Evolutionary conservation across 768 basidiomycete genomes (phyloP).

Genomic region (Boletus reticulatus): DNA sequence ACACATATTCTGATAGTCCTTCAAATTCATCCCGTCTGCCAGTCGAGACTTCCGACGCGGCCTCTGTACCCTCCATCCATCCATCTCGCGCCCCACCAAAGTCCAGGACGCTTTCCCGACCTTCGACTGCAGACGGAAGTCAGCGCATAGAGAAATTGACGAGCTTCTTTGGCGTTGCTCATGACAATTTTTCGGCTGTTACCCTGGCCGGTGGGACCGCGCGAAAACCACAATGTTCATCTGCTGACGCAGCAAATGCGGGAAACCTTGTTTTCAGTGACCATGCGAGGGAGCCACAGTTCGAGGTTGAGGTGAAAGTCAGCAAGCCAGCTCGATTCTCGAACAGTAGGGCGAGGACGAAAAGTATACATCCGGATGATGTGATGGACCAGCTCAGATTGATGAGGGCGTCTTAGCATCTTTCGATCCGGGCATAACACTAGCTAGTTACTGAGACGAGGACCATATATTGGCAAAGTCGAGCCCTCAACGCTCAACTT

Average conservation of each 20-base stretch:
- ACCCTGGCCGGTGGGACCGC: not conserved
- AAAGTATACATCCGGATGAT: slow-evolving; percentile 40
- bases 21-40: not conserved
- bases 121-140: slow-evolving; percentile 2
- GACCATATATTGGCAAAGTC: too few relatives aligned
- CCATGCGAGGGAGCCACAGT: not conserved
- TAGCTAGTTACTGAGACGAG: too few relatives aligned
- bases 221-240: not conserved
- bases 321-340: slow-evolving; percentile 39
- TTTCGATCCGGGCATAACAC: too few relatives aligned
- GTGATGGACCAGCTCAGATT: slow-evolving; percentile 44
- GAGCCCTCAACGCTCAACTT: too few relatives aligned
- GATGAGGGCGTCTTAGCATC: slow-evolving; percentile 32
- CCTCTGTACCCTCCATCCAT: not conserved
- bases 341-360: slow-evolving; percentile 31
- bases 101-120: not conserved
- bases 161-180: slow-evolving; percentile 14
- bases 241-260: not conserved
- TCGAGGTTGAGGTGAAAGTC: slow-evolving; percentile 39
- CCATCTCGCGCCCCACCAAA: not conserved
- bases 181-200: slow-evolving; percentile 2
- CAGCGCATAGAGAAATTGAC: slow-evolving; percentile 15
- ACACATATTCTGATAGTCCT: not conserved
- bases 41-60: not conserved
- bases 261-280: slow-evolving; percentile 3